Percentiles rank a stretch among this genome's conserved stretches.
phyloP scores from a whole-genome alignment of 1,139 yeast species.

The Sugiyamaella xylanicola region DNA sequence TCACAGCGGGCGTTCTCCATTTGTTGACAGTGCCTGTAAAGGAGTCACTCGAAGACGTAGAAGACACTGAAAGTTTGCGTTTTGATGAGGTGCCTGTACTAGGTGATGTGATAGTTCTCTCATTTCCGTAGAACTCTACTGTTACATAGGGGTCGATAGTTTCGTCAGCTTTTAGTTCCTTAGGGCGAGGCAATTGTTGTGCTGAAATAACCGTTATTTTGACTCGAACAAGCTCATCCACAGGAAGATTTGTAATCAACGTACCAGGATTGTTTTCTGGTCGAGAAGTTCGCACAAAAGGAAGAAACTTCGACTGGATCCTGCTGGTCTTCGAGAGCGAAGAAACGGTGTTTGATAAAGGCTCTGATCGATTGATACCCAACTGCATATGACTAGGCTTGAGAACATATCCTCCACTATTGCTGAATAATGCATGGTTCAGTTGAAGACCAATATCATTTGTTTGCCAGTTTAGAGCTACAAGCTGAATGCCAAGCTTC shows the following conservation, averaged over 20 bases:
- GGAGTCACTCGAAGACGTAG: slow-evolving; percentile 15
- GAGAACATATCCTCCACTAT: slow-evolving; percentile 70
- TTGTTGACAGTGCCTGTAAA: slow-evolving; percentile 24
- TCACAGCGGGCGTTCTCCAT: slow-evolving; percentile 46
- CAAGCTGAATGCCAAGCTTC: slow-evolving; percentile 89
- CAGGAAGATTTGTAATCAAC: slow-evolving; percentile 1
- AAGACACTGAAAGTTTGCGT: slow-evolving; percentile 13
- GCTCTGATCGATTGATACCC: slow-evolving; percentile 7
- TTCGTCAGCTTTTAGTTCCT: slow-evolving; percentile 48
- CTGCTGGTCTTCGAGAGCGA: neutral
- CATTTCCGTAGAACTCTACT: slow-evolving; percentile 55
- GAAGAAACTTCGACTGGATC: slow-evolving; percentile 5
- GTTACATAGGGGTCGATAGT: slow-evolving; percentile 60
- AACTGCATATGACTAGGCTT: slow-evolving; percentile 55
- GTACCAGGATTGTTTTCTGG: neutral
- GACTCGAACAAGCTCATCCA: slow-evolving; percentile 39
- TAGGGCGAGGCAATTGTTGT: slow-evolving; percentile 77
- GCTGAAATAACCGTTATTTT: slow-evolving; percentile 65
- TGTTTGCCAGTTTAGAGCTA: slow-evolving; percentile 96
- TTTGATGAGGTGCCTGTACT: slow-evolving; percentile 18
- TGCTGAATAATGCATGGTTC: slow-evolving; percentile 80
- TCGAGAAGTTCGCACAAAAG: slow-evolving; percentile 8
- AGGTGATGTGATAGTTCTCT: slow-evolving; percentile 14
- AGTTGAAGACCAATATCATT: slow-evolving; percentile 86
- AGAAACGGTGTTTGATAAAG: slow-evolving; percentile 2